These are phyloP conservation scores for Cordyceps militaris DNA, from an alignment of 2,329 filamentous ascomycete genomes.

Conservation along the genomic window DNA sequence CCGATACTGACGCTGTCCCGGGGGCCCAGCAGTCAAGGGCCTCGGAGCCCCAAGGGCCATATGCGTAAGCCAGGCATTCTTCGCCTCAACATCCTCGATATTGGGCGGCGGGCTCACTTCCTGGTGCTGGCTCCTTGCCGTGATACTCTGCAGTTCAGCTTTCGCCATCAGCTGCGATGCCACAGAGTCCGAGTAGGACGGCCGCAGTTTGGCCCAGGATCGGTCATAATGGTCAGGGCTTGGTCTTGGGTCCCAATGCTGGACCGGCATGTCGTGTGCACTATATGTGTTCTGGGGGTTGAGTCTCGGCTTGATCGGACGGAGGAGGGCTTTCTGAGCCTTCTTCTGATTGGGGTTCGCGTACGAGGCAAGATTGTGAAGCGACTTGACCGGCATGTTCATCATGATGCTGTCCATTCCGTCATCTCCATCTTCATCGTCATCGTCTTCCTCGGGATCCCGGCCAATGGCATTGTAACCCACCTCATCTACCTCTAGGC, in stretches of 20 bases:
- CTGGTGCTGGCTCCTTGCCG: background rate
- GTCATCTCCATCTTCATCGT: slow-evolving; percentile 23
- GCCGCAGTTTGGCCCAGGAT: slow-evolving; percentile 1
- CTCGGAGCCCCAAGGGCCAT: slow-evolving; percentile 37
- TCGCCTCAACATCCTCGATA: slow-evolving; percentile 14
- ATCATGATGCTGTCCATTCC: slow-evolving; percentile 26
- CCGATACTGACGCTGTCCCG: slow-evolving; percentile 44
- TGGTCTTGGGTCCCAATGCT: background rate
- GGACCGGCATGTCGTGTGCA: background rate
- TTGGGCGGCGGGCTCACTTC: slow-evolving; percentile 8
- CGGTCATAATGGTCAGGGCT: background rate
- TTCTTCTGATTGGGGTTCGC: slow-evolving; percentile 47
- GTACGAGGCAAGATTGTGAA: slow-evolving; percentile 49
- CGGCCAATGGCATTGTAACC: background rate
- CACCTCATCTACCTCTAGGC: background rate
- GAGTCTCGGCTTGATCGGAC: slow-evolving; percentile 21
- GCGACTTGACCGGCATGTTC: slow-evolving; percentile 38
- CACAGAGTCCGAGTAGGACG: slow-evolving; percentile 9
- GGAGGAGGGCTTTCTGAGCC: slow-evolving; percentile 40
- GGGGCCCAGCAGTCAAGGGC: slow-evolving; percentile 48
- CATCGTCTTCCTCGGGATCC: slow-evolving; percentile 19
- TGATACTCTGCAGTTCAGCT: slow-evolving; percentile 2
- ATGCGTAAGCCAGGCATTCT: slow-evolving; percentile 21
- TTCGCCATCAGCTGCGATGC: slow-evolving; percentile 7
- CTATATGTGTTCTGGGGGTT: slow-evolving; percentile 10